Evolutionary conservation across 331 rosid genomes (phyloP).

Genomic region (Erythrophleum ivorense): DNA sequence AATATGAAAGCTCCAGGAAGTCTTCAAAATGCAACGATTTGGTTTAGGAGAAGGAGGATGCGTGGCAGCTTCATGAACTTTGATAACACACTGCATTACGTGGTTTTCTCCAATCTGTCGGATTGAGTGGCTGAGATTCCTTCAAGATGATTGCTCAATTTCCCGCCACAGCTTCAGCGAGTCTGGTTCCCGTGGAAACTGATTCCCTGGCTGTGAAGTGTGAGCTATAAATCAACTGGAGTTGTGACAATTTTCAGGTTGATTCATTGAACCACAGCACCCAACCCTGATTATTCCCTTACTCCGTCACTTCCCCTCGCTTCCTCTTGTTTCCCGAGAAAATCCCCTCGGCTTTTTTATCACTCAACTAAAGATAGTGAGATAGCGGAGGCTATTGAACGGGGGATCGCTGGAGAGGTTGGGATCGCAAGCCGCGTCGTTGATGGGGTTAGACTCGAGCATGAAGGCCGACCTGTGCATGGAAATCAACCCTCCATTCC

Average conservation of each 20-base stretch:
- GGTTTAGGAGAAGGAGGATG: too few relatives aligned
- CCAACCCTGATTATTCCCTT: background rate
- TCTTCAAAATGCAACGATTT: too few relatives aligned
- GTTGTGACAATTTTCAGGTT: background rate
- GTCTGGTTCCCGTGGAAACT: too few relatives aligned
- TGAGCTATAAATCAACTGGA: too few relatives aligned
- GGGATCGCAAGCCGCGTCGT: slow-evolving; percentile 56
- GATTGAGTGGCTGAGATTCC: too few relatives aligned
- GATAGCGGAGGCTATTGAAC: slow-evolving; percentile 25
- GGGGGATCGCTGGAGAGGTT: slow-evolving; percentile 68
- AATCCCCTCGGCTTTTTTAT: background rate
- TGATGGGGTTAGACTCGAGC: slow-evolving; percentile 47
- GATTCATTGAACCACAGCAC: background rate
- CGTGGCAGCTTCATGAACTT: too few relatives aligned
- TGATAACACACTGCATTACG: too few relatives aligned
- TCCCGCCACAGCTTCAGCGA: too few relatives aligned
- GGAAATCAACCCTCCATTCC: slow-evolving; percentile 86
- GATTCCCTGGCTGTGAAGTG: too few relatives aligned
- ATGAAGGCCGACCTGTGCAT: slow-evolving; percentile 63
- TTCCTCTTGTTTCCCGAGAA: background rate
- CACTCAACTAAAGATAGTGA: background rate
- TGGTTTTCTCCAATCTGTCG: too few relatives aligned
- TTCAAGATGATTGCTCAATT: too few relatives aligned
- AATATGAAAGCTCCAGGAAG: too few relatives aligned
- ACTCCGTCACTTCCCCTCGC: background rate